Base-by-base conservation (phyloP, 2,329 filamentous ascomycete species). In the Phialemoniopsis sp. region DNA sequence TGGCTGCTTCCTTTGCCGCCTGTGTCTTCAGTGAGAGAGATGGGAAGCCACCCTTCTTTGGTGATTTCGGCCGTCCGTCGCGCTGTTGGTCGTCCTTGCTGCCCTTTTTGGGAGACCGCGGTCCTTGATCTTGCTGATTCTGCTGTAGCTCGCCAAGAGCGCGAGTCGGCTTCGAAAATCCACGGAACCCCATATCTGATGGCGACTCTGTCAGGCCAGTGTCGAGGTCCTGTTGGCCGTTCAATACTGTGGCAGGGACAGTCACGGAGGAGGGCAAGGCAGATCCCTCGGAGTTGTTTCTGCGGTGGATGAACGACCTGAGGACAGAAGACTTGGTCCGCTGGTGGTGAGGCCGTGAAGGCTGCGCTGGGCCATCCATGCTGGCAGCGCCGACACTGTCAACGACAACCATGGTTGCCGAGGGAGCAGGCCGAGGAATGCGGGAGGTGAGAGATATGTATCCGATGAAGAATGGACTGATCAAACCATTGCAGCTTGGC, bases 101-200 rank as follows among this genome's bases (percentile, higher is more conserved):
- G 8, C 53, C 51, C 42, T 66, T 70, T 33, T 58, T 59, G 2
- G 67, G 63, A 14, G 68, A 63, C 14, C 64, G 55, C 17, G 60
- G 56, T 16, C 56, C 50, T 35, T 61, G 54, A 40, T 65, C 67
- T 47, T 68, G 67, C 41, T 72, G 70, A 53, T 80, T 81, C 42
- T 75, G 68, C 42, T 75, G 73, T 32, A 80, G 67, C 54, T 82
- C 78, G 36, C 69, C 69, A 13, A 82, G 63, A 38, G 76, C 71
- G 28, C 67, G 57, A 6, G 67, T 59, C 37, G 67, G 62, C 49
- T 46, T 58, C 29, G 58, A 58, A 53, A 57, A 66, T 42, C 56
- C 63, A 44, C 58, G 50, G 39, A 53, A 44, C 5, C 43, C 46
- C 46, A 59, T 60, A 26, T 57, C 53, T 36, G 31, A n/a, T 47